Conservation (phyloP, 2,329 filamentous ascomycete genomes). For the Incumbomyces delicatus region DNA sequence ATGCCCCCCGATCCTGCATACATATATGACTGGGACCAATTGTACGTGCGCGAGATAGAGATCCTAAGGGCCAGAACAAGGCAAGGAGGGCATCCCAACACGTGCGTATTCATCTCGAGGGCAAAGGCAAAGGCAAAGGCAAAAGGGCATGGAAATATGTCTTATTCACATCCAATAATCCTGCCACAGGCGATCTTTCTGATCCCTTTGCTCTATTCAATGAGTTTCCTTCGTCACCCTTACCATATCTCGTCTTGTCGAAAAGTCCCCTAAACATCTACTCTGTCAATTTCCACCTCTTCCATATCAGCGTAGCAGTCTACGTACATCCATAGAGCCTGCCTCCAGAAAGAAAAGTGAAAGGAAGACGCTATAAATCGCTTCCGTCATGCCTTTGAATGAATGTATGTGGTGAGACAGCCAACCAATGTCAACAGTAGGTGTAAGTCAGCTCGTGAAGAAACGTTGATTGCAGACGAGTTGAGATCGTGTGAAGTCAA, state of each 20-base stretch:
- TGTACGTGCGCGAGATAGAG: too few species aligned
- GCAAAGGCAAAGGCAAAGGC: not conserved
- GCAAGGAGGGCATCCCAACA: too few species aligned
- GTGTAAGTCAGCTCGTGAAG: not conserved
- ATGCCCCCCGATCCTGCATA: too few species aligned
- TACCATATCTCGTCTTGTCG: not conserved
- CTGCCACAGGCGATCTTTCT: too few species aligned
- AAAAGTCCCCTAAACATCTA: not conserved
- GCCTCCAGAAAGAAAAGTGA: not conserved
- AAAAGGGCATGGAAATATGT: not conserved
- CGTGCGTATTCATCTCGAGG: too few species aligned
- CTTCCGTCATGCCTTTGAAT: slow-evolving; percentile 3
- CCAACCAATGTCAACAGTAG: not conserved
- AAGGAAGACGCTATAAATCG: not conserved
- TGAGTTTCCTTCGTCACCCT: not conserved
- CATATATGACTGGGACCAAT: too few species aligned
- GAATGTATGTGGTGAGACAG: slow-evolving; percentile 2
- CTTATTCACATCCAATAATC: not conserved
- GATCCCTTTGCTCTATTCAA: too few species aligned
- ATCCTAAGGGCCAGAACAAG: too few species aligned
- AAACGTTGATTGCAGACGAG: not conserved
- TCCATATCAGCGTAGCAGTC: not conserved
- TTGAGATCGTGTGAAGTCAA: not conserved
- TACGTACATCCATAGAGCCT: too few species aligned
- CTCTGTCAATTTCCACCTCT: not conserved